phyloP scores from a whole-genome alignment of 2,329 filamentous ascomycete genomes.

The Colletotrichum lini region DNA sequence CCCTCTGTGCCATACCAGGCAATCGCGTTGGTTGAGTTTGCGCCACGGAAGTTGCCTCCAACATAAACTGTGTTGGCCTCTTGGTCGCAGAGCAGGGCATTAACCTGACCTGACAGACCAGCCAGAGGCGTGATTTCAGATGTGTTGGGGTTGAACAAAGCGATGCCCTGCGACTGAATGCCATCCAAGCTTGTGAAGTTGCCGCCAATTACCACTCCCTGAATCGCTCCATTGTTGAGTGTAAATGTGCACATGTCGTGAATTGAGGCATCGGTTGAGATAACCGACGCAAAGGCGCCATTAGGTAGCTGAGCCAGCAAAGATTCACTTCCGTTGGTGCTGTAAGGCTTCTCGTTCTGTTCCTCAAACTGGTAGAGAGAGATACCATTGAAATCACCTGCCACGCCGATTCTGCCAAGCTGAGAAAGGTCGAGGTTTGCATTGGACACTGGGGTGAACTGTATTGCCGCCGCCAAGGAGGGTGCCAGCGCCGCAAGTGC shows the following conservation, averaged over 20 bases:
- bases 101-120: constrained; percentile 88
- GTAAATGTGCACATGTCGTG: constrained; percentile 88
- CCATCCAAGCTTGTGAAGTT: constrained; percentile 95
- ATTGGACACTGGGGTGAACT: constrained; percentile 74
- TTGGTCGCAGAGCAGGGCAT: constrained; percentile 85
- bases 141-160: constrained; percentile 83
- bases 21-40: constrained; percentile 90
- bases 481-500: constrained; percentile 58
- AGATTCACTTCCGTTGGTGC: constrained; percentile 83
- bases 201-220: constrained; percentile 88
- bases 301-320: constrained; percentile 88
- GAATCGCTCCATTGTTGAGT: constrained; percentile 73
- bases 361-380: constrained; percentile 90
- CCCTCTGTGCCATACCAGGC: constrained; percentile 78
- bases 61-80: constrained; percentile 87
- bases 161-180: constrained; percentile 82
- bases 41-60: constrained; percentile 86
- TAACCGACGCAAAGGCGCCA: constrained; percentile 82
- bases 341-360: constrained; percentile 78
- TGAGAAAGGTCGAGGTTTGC: constrained; percentile 83
- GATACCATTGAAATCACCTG: constrained; percentile 91
- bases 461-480: constrained; percentile 64
- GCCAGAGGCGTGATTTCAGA: constrained; percentile 79
- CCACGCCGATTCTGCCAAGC: constrained; percentile 87
- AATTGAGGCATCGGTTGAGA: constrained; percentile 86